These are phyloP conservation scores for Penstemon barbatus DNA, from an alignment of 257 asterid genomes.

Conservation along the genomic window DNA sequence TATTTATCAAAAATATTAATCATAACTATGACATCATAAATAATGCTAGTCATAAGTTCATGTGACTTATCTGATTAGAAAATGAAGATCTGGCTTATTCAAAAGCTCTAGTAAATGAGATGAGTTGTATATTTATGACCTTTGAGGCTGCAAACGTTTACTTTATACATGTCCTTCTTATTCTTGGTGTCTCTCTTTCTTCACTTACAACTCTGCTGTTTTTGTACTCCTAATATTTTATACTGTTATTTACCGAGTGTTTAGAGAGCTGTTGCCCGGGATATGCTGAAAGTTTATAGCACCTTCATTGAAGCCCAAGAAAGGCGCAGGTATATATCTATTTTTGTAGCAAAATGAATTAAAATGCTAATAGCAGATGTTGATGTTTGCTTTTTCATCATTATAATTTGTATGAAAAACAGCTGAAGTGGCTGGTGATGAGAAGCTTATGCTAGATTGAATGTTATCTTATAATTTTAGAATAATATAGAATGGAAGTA, in stretches of 20 bases:
- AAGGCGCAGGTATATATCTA: slow-evolving; percentile 63
- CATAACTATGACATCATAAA: no score
- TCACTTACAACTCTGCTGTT: slow-evolving; percentile 10
- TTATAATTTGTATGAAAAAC: not conserved
- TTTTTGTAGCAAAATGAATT: slow-evolving; percentile 1
- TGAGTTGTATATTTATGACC: slow-evolving; percentile 13
- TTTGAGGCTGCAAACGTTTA: slow-evolving; percentile 12
- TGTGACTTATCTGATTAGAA: slow-evolving; percentile 8
- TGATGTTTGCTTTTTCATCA: slow-evolving; percentile 23
- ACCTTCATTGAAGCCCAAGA: slow-evolving; percentile 83
- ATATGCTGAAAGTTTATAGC: slow-evolving; percentile 87
- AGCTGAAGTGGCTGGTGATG: not conserved
- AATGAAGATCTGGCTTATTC: slow-evolving; percentile 1
- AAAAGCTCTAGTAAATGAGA: not conserved
- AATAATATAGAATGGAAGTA: slow-evolving; percentile 3
- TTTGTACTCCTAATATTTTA: slow-evolving; percentile 27
- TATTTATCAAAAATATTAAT: no score
- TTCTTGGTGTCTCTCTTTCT: not conserved
- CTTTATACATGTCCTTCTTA: not conserved
- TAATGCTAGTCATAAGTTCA: not conserved
- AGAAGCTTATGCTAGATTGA: slow-evolving; percentile 18
- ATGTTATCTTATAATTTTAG: slow-evolving; percentile 7
- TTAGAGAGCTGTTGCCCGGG: slow-evolving; percentile 97
- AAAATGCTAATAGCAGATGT: slow-evolving; percentile 3
- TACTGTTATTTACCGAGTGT: slow-evolving; percentile 36